Evolutionary conservation across 129 eudicot genomes (phyloP).

Genomic region (Lonicera japonica): DNA sequence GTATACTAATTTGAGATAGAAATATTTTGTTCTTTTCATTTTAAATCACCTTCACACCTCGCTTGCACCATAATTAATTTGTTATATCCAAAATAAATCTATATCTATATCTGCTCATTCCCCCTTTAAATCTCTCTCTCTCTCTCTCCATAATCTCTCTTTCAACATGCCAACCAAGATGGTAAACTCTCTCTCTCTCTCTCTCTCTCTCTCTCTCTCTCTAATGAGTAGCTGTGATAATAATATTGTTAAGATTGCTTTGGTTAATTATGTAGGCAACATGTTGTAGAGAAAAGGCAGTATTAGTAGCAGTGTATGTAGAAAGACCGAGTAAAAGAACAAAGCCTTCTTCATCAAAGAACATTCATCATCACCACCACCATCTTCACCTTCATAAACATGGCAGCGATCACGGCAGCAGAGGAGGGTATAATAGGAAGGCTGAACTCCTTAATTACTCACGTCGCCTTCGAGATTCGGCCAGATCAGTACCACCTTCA

Average conservation of each 20-base stretch:
- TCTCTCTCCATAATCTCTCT: not conserved
- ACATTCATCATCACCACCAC: slow-evolving; percentile 14
- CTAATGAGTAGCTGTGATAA: not conserved
- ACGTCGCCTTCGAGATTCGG: slow-evolving; percentile 31
- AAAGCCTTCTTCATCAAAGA: not conserved
- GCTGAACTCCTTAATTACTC: slow-evolving; percentile 38
- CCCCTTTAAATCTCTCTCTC: too few relatives aligned
- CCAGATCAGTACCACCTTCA: slow-evolving; percentile 9
- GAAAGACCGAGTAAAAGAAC: slow-evolving; percentile 27
- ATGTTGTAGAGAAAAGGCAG: slow-evolving; percentile 12
- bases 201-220: not conserved
- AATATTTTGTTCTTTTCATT: too few relatives aligned
- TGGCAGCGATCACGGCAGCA: not conserved
- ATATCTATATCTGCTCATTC: too few relatives aligned
- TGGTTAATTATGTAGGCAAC: not conserved
- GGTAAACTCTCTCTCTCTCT: slow-evolving; percentile 12
- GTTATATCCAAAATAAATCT: too few relatives aligned
- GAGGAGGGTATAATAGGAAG: slow-evolving; percentile 23
- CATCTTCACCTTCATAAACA: slow-evolving; percentile 11
- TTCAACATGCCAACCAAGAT: slow-evolving; percentile 19
- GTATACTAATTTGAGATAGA: too few relatives aligned
- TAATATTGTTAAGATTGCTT: not conserved
- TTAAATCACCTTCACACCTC: too few relatives aligned
- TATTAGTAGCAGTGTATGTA: slow-evolving; percentile 28
- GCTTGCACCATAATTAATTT: too few relatives aligned